phyloP scores from a whole-genome alignment of 2,329 filamentous ascomycete genomes.

The Penicillium sp. region DNA sequence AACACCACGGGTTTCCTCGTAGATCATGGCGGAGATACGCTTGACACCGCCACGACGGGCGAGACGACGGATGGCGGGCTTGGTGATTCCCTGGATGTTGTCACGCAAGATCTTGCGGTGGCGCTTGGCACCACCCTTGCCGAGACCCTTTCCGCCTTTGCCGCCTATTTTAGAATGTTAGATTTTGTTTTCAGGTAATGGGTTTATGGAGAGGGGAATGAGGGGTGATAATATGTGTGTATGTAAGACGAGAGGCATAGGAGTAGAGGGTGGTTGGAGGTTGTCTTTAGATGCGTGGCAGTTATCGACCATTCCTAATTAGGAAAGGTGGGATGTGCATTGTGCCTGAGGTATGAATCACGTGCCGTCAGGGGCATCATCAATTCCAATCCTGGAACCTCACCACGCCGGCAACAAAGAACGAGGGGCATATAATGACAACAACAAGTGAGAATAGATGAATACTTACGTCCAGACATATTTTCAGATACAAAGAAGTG shows the following conservation, averaged over 20 bases:
- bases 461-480: conserved; percentile 46
- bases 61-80: conserved; percentile 98
- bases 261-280: conserved; percentile 1
- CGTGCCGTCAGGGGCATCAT: conserved; percentile 26
- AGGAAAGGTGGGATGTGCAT: conserved; percentile 11
- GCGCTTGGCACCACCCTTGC: conserved; percentile 98
- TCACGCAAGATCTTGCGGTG: conserved; percentile 99
- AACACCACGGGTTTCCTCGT: conserved; percentile 78
- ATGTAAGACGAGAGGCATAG: background rate
- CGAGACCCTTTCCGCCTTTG: conserved; percentile 96
- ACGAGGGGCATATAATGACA: background rate
- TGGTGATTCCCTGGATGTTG: conserved; percentile 99
- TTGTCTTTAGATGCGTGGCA: conserved; percentile 6
- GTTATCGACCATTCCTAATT: conserved; percentile 4
- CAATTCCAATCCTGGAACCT: conserved; percentile 8
- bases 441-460: conserved; percentile 4
- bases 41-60: conserved; percentile 99
- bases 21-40: conserved; percentile 98
- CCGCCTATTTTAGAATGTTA: conserved; percentile 60
- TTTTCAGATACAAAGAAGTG: conserved; percentile 20
- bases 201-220: background rate
- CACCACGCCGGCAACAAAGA: conserved; percentile 9
- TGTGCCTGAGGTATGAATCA: conserved; percentile 25
- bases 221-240: background rate
- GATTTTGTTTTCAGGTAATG: background rate